Conservation (phyloP, 2,329 filamentous ascomycete genomes). For the Fusarium newnesense region DNA sequence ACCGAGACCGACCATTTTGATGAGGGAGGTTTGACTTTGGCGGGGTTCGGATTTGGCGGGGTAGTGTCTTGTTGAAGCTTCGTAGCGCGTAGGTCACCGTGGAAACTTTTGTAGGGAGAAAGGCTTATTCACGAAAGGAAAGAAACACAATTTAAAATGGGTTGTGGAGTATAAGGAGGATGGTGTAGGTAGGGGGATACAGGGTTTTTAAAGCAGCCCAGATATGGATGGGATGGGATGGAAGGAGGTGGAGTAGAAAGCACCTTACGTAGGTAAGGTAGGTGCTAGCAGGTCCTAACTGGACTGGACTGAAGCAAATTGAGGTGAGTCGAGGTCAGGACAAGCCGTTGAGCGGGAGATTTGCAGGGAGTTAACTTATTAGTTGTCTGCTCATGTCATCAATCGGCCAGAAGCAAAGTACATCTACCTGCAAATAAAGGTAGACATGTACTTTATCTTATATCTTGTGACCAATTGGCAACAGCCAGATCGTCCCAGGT, state of each 20-base stretch:
- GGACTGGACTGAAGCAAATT: background rate
- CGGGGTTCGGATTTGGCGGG: slow-evolving; percentile 53
- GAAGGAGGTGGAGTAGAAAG: slow-evolving; percentile 39
- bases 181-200: slow-evolving; percentile 25
- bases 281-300: slow-evolving; percentile 17
- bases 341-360: slow-evolving; percentile 33
- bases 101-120: background rate
- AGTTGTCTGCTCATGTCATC: slow-evolving; percentile 17
- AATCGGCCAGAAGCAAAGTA: slow-evolving; percentile 29
- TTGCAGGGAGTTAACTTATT: slow-evolving; percentile 6
- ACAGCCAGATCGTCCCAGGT: slow-evolving; percentile 12
- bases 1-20: slow-evolving; percentile 63
- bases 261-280: slow-evolving; percentile 30
- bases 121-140: background rate
- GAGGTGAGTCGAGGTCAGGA: slow-evolving; percentile 29
- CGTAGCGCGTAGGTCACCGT: background rate
- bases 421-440: slow-evolving; percentile 20
- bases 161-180: background rate
- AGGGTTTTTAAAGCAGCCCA: slow-evolving; percentile 41
- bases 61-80: slow-evolving; percentile 42
- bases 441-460: slow-evolving; percentile 20
- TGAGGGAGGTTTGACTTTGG: slow-evolving; percentile 44
- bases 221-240: slow-evolving; percentile 35
- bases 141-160: background rate
- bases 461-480: slow-evolving; percentile 35